These are phyloP conservation scores for Mycosphaerella sp. DNA, from an alignment of 2,329 filamentous ascomycete genomes.

Conservation along the genomic window DNA sequence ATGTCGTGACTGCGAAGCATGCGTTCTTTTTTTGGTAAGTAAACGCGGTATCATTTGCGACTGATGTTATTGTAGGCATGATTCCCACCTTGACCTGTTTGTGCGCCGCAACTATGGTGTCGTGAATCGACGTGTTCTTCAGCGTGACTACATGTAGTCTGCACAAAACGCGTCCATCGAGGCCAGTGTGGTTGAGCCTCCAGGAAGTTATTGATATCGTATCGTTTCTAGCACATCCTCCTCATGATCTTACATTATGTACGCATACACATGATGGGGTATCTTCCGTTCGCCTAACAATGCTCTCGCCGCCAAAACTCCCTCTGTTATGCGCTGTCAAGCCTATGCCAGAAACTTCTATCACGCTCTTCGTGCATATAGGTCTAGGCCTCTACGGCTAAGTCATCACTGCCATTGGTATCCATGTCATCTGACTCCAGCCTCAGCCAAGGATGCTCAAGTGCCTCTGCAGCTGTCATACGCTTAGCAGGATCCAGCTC, in stretches of 20 bases:
- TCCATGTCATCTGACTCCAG: constrained; percentile 14
- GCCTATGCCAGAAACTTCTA: neutral
- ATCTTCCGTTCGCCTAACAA: constrained; percentile 8
- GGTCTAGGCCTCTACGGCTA: constrained; percentile 2
- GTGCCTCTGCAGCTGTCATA: constrained; percentile 67
- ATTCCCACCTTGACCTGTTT: too few species aligned
- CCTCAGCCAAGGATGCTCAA: constrained; percentile 52
- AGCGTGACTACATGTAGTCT: too few species aligned
- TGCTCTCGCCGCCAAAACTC: neutral
- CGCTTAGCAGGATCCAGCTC: constrained; percentile 68
- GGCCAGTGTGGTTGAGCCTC: too few species aligned
- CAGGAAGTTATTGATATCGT: too few species aligned
- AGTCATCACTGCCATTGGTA: constrained; percentile 4
- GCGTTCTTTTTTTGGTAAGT: neutral
- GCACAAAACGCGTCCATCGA: too few species aligned
- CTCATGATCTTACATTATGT: constrained; percentile 4
- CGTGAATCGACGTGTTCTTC: too few species aligned
- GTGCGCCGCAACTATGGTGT: too few species aligned
- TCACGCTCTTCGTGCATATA: neutral
- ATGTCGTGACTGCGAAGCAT: neutral
- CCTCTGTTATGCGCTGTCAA: neutral
- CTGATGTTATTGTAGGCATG: too few species aligned
- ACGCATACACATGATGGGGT: constrained; percentile 9
- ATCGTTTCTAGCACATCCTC: too few species aligned
- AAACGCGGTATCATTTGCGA: too few species aligned